Percentiles rank a stretch among this genome's conserved stretches.
phyloP scores from a whole-genome alignment of 441 rosid genomes.

The Aquilaria agallochum region DNA sequence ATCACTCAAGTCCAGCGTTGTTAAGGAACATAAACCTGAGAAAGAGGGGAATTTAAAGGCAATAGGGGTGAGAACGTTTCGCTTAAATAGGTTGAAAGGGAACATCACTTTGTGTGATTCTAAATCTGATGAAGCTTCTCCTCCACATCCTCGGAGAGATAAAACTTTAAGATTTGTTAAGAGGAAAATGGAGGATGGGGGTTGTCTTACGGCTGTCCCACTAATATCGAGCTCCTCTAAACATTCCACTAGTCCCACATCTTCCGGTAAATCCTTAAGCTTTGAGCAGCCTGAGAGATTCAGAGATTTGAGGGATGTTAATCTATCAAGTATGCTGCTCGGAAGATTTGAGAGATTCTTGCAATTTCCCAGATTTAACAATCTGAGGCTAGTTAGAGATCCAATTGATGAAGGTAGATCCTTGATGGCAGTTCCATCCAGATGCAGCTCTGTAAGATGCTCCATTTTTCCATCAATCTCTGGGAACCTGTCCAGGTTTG shows the following conservation, averaged over 20 bases:
- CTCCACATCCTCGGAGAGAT: too few species aligned
- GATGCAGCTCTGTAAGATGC: slow-evolving; percentile 23
- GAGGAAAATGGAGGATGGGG: slow-evolving; percentile 10
- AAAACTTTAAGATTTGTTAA: slow-evolving; percentile 7
- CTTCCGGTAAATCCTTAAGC: slow-evolving; percentile 17
- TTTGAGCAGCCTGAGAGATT: slow-evolving; percentile 18
- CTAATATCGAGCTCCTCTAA: slow-evolving; percentile 16
- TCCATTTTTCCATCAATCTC: slow-evolving; percentile 20
- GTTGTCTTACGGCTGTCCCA: slow-evolving; percentile 11
- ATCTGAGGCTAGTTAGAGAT: neutral
- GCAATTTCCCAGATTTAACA: slow-evolving; percentile 23
- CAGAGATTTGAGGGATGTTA: slow-evolving; percentile 3
- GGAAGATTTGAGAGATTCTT: slow-evolving; percentile 16
- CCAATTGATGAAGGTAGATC: slow-evolving; percentile 27
- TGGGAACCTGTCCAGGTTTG: slow-evolving; percentile 24
- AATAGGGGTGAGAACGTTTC: neutral
- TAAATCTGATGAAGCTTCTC: too few species aligned
- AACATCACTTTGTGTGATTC: too few species aligned
- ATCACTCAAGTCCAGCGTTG: slow-evolving; percentile 27
- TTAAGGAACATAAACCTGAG: slow-evolving; percentile 28
- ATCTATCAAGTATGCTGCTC: slow-evolving; percentile 1
- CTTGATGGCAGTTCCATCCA: slow-evolving; percentile 20
- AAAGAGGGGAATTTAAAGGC: slow-evolving; percentile 18
- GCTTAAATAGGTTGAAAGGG: slow-evolving; percentile 1
- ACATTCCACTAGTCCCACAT: slow-evolving; percentile 8